Evolutionary conservation across 2,329 filamentous ascomycete species (phyloP).

Genomic region (Diplodia sapinea): DNA sequence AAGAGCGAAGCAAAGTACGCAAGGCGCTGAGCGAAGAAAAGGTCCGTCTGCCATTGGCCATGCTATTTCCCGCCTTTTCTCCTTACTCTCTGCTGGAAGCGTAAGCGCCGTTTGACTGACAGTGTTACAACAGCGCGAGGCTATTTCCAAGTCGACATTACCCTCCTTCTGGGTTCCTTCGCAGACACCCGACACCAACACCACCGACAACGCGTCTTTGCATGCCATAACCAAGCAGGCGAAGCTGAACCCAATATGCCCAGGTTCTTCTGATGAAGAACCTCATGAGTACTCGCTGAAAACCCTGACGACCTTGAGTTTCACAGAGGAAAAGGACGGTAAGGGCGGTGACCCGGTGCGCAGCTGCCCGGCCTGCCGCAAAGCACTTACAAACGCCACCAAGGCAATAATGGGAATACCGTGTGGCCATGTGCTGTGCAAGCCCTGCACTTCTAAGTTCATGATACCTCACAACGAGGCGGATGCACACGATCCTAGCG

Average conservation of each 20-base stretch:
- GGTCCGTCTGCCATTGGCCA: conserved; percentile 46
- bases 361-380: conserved; percentile 85
- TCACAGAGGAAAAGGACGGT: conserved; percentile 71
- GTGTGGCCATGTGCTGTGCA: conserved; percentile 91
- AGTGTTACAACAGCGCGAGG: neutral
- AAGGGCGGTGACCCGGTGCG: conserved; percentile 55
- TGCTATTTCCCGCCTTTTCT: neutral
- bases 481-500: conserved; percentile 65
- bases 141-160: conserved; percentile 52
- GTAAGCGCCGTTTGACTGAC: conserved; percentile 16
- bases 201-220: conserved; percentile 54
- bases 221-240: conserved; percentile 59
- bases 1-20: conserved; percentile 73
- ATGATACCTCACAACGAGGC: conserved; percentile 57
- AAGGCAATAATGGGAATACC: conserved; percentile 83
- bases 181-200: conserved; percentile 68
- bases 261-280: conserved; percentile 69
- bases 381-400: conserved; percentile 78
- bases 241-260: conserved; percentile 76
- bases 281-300: conserved; percentile 81
- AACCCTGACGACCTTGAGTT: conserved; percentile 74
- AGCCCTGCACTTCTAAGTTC: conserved; percentile 82
- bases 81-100: neutral
- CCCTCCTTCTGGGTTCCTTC: conserved; percentile 95
- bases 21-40: conserved; percentile 75